A percentile compares a stretch with the other conserved stretches of the same genome.
Conservation (phyloP, 345 rosid species). For the Citrus australasica region DNA sequence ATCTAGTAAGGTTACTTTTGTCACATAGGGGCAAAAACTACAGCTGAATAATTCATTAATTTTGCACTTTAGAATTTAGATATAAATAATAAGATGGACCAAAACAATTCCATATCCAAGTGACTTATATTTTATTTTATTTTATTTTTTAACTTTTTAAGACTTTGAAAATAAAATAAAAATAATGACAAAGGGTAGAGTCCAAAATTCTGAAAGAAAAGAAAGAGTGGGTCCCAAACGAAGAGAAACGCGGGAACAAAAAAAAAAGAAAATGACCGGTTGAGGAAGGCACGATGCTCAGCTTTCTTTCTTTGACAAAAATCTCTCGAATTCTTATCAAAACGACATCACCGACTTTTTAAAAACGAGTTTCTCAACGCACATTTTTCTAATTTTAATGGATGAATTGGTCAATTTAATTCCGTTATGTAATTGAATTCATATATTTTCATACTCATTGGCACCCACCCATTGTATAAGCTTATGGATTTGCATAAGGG, state of each 20-base stretch:
- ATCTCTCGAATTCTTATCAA: neutral
- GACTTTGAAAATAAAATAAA: neutral
- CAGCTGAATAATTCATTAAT: too few species aligned
- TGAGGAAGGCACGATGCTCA: neutral
- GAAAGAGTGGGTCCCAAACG: too few species aligned
- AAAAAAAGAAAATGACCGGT: neutral
- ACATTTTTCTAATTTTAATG: neutral
- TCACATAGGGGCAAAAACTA: too few species aligned
- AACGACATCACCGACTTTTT: neutral
- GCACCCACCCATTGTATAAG: neutral
- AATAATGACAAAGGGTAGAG: neutral
- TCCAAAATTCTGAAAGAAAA: neutral
- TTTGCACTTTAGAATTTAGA: too few species aligned
- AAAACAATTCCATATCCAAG: too few species aligned
- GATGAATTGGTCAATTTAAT: neutral
- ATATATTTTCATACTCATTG: neutral
- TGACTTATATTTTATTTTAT: neutral
- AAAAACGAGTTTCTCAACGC: neutral
- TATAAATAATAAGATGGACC: too few species aligned
- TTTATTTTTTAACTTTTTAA: neutral
- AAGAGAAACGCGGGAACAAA: too few species aligned
- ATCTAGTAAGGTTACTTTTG: too few species aligned
- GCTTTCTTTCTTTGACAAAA: neutral
- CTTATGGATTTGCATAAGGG: neutral
- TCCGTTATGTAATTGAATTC: neutral